A percentile compares a stretch with the other conserved stretches of the same genome.
phyloP scores from a whole-genome alignment of 352 stramenopile species.

The Phytophthora citricola region DNA sequence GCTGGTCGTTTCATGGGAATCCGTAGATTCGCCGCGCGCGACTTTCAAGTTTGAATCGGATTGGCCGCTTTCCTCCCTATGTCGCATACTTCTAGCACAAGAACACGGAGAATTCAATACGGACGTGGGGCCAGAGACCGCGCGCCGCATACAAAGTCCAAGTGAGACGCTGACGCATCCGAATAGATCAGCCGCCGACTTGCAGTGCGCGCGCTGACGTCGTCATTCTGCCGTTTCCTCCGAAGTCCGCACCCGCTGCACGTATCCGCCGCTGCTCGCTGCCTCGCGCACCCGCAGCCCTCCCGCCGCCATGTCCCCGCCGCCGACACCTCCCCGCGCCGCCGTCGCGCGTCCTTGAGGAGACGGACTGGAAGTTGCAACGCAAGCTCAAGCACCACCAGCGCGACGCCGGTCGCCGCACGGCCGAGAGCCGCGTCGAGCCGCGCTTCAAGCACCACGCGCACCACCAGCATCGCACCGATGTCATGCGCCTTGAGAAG shows the following conservation, averaged over 20 bases:
- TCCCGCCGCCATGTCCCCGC: slow-evolving; percentile 31
- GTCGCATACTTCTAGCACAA: too few relatives aligned
- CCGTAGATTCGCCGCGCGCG: slow-evolving; percentile 22
- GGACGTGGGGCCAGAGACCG: slow-evolving; percentile 5
- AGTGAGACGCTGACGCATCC: slow-evolving; percentile 13
- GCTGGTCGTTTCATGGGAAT: slow-evolving; percentile 29
- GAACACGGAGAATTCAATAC: slow-evolving; percentile 24
- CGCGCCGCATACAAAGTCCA: slow-evolving; percentile 20
- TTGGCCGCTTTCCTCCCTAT: too few relatives aligned
- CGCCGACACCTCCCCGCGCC: slow-evolving; percentile 23
- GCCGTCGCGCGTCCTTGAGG: slow-evolving; percentile 29
- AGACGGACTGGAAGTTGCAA: slow-evolving; percentile 63
- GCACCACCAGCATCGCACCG: slow-evolving; percentile 38
- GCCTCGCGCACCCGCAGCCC: neutral
- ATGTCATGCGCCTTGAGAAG: slow-evolving; percentile 47
- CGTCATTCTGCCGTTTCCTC: slow-evolving; percentile 33
- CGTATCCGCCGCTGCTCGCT: slow-evolving; percentile 2
- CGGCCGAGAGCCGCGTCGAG: slow-evolving; percentile 27
- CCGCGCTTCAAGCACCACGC: slow-evolving; percentile 51
- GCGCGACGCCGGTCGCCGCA: slow-evolving; percentile 55
- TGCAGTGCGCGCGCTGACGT: slow-evolving; percentile 14
- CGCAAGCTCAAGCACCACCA: slow-evolving; percentile 78
- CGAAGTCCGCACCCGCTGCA: slow-evolving; percentile 1
- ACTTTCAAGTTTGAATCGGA: slow-evolving; percentile 23
- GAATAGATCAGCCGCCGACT: slow-evolving; percentile 19